Percentiles rank a stretch among this genome's conserved stretches.
Conservation (phyloP, 2,329 filamentous ascomycete genomes). For the Penicillium concentricum region DNA sequence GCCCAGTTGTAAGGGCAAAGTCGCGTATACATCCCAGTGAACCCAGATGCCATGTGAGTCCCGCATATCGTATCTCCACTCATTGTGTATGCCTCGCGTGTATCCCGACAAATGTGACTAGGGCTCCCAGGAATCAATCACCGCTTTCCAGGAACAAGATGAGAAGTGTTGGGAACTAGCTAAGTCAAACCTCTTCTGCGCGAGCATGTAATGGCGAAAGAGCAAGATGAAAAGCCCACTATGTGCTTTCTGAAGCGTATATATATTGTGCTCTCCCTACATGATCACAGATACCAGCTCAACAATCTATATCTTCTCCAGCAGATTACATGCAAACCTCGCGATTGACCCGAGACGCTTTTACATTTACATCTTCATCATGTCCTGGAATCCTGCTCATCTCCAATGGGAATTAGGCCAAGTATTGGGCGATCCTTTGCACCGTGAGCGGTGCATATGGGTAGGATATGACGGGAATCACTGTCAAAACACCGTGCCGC, state of each 20-base stretch:
- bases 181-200: neutral
- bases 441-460: slow-evolving; percentile 1
- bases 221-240: neutral
- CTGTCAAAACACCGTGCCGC: neutral
- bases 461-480: neutral
- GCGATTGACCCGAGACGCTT: neutral
- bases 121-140: neutral
- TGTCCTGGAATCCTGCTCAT: neutral
- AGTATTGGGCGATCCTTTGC: neutral
- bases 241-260: neutral
- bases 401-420: neutral
- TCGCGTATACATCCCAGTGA: neutral
- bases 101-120: neutral
- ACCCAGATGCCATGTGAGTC: neutral
- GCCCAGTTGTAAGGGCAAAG: neutral
- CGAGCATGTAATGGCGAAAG: neutral
- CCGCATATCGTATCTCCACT: neutral
- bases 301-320: neutral
- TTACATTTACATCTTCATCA: neutral
- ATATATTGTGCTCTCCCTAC: neutral
- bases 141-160: neutral
- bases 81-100: neutral
- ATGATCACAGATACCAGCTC: neutral
- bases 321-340: neutral
- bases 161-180: neutral